Base-by-base conservation (phyloP, 768 basidiomycete species). In the Suillus spraguei region DNA sequence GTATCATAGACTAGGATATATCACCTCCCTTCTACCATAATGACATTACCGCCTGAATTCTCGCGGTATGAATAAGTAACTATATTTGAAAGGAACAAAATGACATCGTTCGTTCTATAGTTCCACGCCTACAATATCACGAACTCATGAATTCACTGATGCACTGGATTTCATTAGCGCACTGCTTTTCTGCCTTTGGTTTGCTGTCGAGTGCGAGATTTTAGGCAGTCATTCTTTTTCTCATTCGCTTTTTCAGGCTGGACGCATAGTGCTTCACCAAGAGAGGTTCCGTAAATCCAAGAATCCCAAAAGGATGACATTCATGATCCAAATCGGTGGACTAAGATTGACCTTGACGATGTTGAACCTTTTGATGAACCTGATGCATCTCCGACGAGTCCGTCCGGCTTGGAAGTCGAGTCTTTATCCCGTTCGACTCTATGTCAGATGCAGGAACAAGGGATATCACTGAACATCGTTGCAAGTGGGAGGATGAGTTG, bases 191-290 rank as follows among this genome's bases (percentile, higher is more conserved):
- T 56, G 4, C 16, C 36, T 56, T 56, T 56, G 55, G 55, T 28
- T 56, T 56, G 55, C 55, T 28, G 55, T 56, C 39, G 55, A 56
- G 55, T 56, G 38, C 39, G 5, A 41, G 17, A 28, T 41, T 11
- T 20, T 14, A 9, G 9, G 39, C 11, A 3, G 28, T 13, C 17
- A 13, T 20, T 41, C 17, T 13, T 24, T 41, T 41, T 5, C 56
- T 58, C 28, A 58, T 56, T 39, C 9, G 3, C 22, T 56, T 41
- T 41, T 39, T 28, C 28, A 58, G 56, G 39, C 10, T 20, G 56
- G 56, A 13, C 17, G 56, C 10, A 17, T 58, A 32, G 56, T 58
- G 13, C 28, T 41, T 41, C 24, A 58, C 22, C 11, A 41, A 41
- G 56, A 41, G 11, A 58, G 4, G 4, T 20, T 41, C 10, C 39